Evolutionary conservation across 1,139 yeast species (phyloP), one percentile per base, ranked within the genome.

Genomic region (Kodamaea alishanica): DNA sequence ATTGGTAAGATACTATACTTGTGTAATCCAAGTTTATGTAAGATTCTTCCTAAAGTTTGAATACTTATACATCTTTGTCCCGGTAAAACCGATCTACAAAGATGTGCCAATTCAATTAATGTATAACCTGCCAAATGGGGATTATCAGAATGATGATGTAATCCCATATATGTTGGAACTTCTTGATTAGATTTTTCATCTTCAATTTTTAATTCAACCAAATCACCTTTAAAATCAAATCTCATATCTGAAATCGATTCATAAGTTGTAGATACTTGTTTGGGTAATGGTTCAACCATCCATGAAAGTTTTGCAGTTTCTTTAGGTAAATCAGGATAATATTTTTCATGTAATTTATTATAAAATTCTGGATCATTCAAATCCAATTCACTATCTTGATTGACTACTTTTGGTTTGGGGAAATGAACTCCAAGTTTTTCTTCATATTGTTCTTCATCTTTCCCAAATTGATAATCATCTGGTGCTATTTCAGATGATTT

Each of bases 41-140:
- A 65, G 0, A 92, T 77, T 44, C 98, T 71, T 2, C 99, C 99
- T 33, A 90, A 56, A 8, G 94, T 86, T 55, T 85, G 88, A 28
- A 90, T 81, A 22, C 96, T 89, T 20, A 92, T 74, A 45, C 94
- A 79, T 38, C 97, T 70, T 60, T 92, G 99, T 0, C 95, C 81
- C 1, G 95, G 79, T 39, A 84, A 78, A 0, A 84, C 77, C 1
- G 96, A 87, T 47, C 96, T 70, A 2, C 90, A 68, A 39, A 88
- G 72, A 51, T 84, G 95, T 0, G 85, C 84, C 37, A 92, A 69
- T 56, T 92, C 99, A 1, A 78, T 70, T 22, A 92, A 60, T 0
- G 97, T 89, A 58, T 92, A 92, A 0, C 99, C 99, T 0, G 98
- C 96, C 40, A 90, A 70, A 33, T 83, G 81, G 0, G 97, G 97